Base-by-base conservation (phyloP, 2,329 filamentous ascomycete genomes). In the Tolypocladium inflatum region DNA sequence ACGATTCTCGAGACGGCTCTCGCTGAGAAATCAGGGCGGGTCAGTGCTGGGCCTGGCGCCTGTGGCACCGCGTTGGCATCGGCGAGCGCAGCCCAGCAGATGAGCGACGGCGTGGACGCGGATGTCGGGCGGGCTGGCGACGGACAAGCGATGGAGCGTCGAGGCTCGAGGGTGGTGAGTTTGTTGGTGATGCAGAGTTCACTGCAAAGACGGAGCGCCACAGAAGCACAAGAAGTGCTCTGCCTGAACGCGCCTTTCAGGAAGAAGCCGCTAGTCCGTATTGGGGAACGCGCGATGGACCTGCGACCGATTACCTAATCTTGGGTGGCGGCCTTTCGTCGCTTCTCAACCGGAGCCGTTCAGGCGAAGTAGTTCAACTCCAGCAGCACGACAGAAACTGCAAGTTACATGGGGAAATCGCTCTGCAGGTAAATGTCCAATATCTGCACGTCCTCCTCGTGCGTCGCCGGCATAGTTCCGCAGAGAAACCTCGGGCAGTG, bases 1-100 rank as follows among this genome's bases (percentile, higher is more conserved):
- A 35, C 17, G 48, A 13, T 33, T 17, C 17, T 51, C 17, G 30
- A 30, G 48, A 51, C 1, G 17, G 19, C 48, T n/a, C 4, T 21
- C 53, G 53, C 37, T 48, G 39, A 45, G 39, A 67, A 62, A 60
- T 64, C 66, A 64, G 60, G 68, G 64, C 64, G 66, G 66, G 52
- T 71, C 67, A 65, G 66, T 66, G 63, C 59, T 60, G 62, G 66
- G 67, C 67, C 69, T 65, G 63, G 65, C 67, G 59, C 70, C 70
- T 64, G 64, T 60, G 62, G 68, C 66, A 70, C 68, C 67, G 64
- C 65, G 65, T 64, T 64, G 63, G 68, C 69, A 68, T 71, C 66
- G 66, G 65, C 60, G 57, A 62, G 63, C 64, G 55, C 62, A 59
- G 63, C 63, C 63, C 61, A 56, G 56, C 58, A 62, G 59, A 61